Evolutionary conservation across 2,329 filamentous ascomycete genomes (phyloP), one percentile per base, ranked within the genome.

Genomic region (Phaeosphaeriaceae sp.): DNA sequence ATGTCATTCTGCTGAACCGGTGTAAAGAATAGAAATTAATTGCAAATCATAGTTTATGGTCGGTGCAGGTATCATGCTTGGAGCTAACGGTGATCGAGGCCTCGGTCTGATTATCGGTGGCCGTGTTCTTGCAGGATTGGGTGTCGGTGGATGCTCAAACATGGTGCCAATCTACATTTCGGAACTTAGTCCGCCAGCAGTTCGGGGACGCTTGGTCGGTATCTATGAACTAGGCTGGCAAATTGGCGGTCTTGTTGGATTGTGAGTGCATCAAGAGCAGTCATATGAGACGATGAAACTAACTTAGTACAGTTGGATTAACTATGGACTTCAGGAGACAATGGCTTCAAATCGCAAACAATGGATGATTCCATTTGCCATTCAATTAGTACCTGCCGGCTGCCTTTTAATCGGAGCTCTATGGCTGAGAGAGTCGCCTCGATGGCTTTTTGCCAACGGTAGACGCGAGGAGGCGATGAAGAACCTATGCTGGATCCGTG

Each of bases 21-120:
- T 2, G 15, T 11, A 26, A 6, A 26, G 15, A 15, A 13, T 4
- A 7, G n/a, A n/a, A 5, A 18, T 38, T 56, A 7, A 52, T 17
- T 11, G 6, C 3, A 18, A 21, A n/a, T 16, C 23, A 6, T 18
- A 58, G 56, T 92, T 92, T 71, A 79, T 84, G 44, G 64, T 92
- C 8, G 89, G 89, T 52, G 69, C 87, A 35, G 87, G 86, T 44
- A 68, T 92, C 57, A 91, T 90, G 85, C 75, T 91, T 18, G 88
- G 85, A 38, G 67, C 68, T 6, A 69, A 70, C 28, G 48, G 64
- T 1, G 58, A 69, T 6, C 62, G 68, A 33, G 67, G 67, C 11
- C 77, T 92, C n/a, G 86, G 83, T 3, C 70, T 82, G 6, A 78
- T 84, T 52, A 82, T 83, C 48, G 82, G 70, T 38, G 82, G 82